phyloP scores from a whole-genome alignment of 768 basidiomycete genomes.

The Thelephora ganbajun region DNA sequence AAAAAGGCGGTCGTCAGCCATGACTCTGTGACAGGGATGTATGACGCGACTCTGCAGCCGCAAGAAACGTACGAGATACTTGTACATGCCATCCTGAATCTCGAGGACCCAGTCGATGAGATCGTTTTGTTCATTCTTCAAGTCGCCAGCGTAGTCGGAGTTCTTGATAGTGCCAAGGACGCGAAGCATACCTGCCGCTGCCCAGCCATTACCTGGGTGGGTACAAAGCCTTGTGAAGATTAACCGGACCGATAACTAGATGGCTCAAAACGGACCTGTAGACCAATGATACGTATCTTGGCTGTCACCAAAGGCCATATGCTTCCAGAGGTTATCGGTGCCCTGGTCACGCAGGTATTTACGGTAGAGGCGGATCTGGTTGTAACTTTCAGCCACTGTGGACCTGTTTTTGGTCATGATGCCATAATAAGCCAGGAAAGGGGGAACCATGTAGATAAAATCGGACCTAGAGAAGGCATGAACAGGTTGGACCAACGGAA shows the following conservation, averaged over 20 bases:
- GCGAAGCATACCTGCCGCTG: constrained; percentile 74
- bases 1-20: neutral
- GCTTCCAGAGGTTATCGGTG: constrained; percentile 56
- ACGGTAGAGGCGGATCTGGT: constrained; percentile 51
- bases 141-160: constrained; percentile 35
- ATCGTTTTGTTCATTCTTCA: constrained; percentile 40
- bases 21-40: neutral
- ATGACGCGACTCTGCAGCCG: neutral
- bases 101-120: constrained; percentile 54
- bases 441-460: constrained; percentile 76
- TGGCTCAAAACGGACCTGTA: constrained; percentile 34
- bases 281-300: constrained; percentile 65
- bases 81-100: constrained; percentile 63
- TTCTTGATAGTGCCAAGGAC: constrained; percentile 63
- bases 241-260: neutral
- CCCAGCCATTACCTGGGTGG: constrained; percentile 71
- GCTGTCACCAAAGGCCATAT: constrained; percentile 44
- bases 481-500: neutral
- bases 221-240: neutral
- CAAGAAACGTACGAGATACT: constrained; percentile 31
- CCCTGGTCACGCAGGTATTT: constrained; percentile 39
- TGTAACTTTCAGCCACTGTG: constrained; percentile 49
- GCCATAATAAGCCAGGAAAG: constrained; percentile 80
- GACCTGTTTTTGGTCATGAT: constrained; percentile 40
- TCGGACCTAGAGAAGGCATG: constrained; percentile 42